Evolutionary conservation across 371 early-diverging fungal species (phyloP).

Genomic region (Rhizopus delemar): DNA sequence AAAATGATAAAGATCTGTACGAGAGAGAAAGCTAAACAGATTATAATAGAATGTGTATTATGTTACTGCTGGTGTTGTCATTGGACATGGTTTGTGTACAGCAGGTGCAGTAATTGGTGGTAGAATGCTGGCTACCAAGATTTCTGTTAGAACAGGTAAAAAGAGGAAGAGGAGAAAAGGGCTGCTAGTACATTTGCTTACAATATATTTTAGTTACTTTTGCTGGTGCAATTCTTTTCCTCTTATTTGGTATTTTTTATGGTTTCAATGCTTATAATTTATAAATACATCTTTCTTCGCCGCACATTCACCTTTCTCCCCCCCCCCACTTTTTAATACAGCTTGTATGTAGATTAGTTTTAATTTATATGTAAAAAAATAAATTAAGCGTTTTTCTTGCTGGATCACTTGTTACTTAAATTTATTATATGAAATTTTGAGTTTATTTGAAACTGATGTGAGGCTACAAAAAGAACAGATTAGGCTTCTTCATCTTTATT

Average conservation of each 20-base stretch:
- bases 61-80: slow-evolving; percentile 85
- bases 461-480: too few species aligned
- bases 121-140: slow-evolving; percentile 83
- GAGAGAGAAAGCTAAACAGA: not conserved
- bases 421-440: too few species aligned
- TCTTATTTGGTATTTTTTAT: slow-evolving; percentile 80
- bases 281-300: too few species aligned
- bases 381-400: too few species aligned
- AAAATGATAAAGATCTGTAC: slow-evolving; percentile 21
- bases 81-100: slow-evolving; percentile 91
- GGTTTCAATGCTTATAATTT: slow-evolving; percentile 46
- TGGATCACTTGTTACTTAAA: too few species aligned
- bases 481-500: too few species aligned
- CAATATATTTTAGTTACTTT: slow-evolving; percentile 66
- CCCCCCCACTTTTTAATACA: too few species aligned
- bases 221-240: slow-evolving; percentile 81
- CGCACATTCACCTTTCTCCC: too few species aligned
- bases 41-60: slow-evolving; percentile 67
- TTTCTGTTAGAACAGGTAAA: slow-evolving; percentile 88
- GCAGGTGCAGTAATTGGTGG: slow-evolving; percentile 93
- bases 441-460: too few species aligned
- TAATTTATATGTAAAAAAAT: too few species aligned
- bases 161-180: not conserved
- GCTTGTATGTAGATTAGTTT: too few species aligned
- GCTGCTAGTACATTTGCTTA: slow-evolving; percentile 5